phyloP scores from a whole-genome alignment of 2,329 filamentous ascomycete genomes.

The Penicillium sp. region DNA sequence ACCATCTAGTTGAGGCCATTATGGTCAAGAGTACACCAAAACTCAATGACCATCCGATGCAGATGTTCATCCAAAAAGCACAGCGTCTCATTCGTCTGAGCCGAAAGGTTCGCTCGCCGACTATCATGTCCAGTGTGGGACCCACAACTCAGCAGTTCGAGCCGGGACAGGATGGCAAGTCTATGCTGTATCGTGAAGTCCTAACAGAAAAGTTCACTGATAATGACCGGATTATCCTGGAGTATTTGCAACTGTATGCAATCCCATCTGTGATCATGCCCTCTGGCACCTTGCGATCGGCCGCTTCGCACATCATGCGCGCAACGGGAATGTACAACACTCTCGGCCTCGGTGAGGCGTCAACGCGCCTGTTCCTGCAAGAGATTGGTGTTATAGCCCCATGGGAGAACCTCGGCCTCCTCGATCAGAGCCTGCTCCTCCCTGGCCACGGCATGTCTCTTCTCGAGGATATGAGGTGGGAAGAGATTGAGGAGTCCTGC shows the following conservation, averaged over 20 bases:
- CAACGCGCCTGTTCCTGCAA: slow-evolving; percentile 55
- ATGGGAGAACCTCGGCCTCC: slow-evolving; percentile 54
- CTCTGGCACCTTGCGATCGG: slow-evolving; percentile 44
- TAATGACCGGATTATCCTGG: slow-evolving; percentile 54
- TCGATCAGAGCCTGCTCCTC: slow-evolving; percentile 54
- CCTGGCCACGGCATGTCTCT: slow-evolving; percentile 44
- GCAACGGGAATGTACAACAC: slow-evolving; percentile 56
- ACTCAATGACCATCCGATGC: slow-evolving; percentile 39
- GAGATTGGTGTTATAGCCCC: slow-evolving; percentile 62
- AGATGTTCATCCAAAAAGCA: slow-evolving; percentile 46
- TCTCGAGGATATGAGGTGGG: slow-evolving; percentile 29
- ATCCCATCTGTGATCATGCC: slow-evolving; percentile 42
- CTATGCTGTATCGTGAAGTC: slow-evolving; percentile 31
- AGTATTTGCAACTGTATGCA: slow-evolving; percentile 55
- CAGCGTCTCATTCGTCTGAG: slow-evolving; percentile 42
- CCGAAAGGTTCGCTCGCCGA: slow-evolving; percentile 43
- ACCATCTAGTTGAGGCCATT: slow-evolving; percentile 29
- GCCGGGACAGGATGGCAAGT: slow-evolving; percentile 28
- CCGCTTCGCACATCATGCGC: slow-evolving; percentile 56
- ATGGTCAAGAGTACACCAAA: slow-evolving; percentile 26
- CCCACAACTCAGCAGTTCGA: slow-evolving; percentile 36
- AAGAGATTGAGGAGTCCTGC: slow-evolving; percentile 31
- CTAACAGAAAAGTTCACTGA: slow-evolving; percentile 46
- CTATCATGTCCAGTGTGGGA: slow-evolving; percentile 42
- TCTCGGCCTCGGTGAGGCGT: slow-evolving; percentile 35